phyloP scores from a whole-genome alignment of 2,329 filamentous ascomycete species.

The Penicillium sp. region DNA sequence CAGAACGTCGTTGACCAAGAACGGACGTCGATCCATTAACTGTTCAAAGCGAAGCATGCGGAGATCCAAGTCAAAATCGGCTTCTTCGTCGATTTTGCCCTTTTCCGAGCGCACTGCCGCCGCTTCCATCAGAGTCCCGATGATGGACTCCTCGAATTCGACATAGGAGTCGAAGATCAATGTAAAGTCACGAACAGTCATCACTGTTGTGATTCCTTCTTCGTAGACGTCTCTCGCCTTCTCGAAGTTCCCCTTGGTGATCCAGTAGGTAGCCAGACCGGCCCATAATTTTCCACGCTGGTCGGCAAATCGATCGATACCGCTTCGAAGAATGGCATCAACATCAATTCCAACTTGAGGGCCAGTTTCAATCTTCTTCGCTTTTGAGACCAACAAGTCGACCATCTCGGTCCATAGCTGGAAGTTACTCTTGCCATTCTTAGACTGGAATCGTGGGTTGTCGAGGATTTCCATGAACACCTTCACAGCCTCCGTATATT shows the following conservation, averaged over 20 bases:
- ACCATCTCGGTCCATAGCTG: constrained; percentile 99
- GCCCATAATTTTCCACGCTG: constrained; percentile 95
- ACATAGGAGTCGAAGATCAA: constrained; percentile 95
- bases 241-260: constrained; percentile 89
- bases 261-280: constrained; percentile 95
- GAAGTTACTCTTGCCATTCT: constrained; percentile 91
- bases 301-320: constrained; percentile 87
- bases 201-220: constrained; percentile 94
- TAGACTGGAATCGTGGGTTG: constrained; percentile 87
- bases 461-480: constrained; percentile 92
- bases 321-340: constrained; percentile 89
- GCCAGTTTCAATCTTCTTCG: constrained; percentile 79
- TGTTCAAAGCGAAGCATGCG: constrained; percentile 98
- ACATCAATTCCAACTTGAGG: constrained; percentile 85
- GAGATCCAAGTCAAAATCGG: constrained; percentile 93
- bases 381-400: constrained; percentile 88
- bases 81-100: constrained; percentile 75
- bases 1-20: constrained; percentile 93
- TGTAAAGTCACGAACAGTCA: constrained; percentile 97
- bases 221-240: constrained; percentile 91
- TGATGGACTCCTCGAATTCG: constrained; percentile 96
- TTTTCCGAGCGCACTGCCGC: constrained; percentile 80
- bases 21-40: constrained; percentile 94
- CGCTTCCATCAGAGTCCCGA: constrained; percentile 86
- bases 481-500: constrained; percentile 89